Base-by-base conservation (phyloP, 805 yeast species). In the Candida nonsorbophila region DNA sequence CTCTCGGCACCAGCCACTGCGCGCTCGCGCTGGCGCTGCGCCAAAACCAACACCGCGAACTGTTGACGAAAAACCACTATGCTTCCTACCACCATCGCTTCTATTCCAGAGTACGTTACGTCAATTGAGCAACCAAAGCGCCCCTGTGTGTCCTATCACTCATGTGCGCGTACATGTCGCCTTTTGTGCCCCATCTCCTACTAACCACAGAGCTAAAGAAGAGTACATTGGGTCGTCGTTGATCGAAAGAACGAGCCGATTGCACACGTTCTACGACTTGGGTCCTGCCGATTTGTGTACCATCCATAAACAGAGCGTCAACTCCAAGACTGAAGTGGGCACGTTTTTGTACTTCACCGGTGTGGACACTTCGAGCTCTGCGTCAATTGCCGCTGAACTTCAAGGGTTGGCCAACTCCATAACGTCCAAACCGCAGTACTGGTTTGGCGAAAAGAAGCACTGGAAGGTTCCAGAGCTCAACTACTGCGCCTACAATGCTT, bases 261-360 rank as follows among this genome's bases (percentile, higher is more conserved):
- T 83, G 25, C 68, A 68, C 27, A 61, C 72, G 22, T 75, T 81
- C 36, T 62, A 55, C 30, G 88, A 82, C 37, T 53, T 84, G 33
- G 94, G 94, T 8, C 84, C 87, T 7, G 84, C 81, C 22, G 86
- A 74, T 55, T 57, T 73, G 52, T 73, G 77, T 32, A 69, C 68
- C 37, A 54, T 76, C 33, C 64, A 60, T 29, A 75, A 67, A 38
- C 53, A 53, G 16, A 47, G 56, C 19, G 58, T 54, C 40, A 65
- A 47, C 25, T 56, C 64, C 41, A 61, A 65, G 59, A 62, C 67
- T 22, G 75, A 67, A 27, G 54, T 77, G n/a, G 84, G 86, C 7
- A 80, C 92, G 2, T 83, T 72, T 49, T 62, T 83, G 26, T 83
- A 84, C 52, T 77, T 74, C 41, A 72, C 84, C 0, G 94, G 94